phyloP scores from a whole-genome alignment of 2,329 filamentous ascomycete species.

The Hawksworthiomyces lignivorus region DNA sequence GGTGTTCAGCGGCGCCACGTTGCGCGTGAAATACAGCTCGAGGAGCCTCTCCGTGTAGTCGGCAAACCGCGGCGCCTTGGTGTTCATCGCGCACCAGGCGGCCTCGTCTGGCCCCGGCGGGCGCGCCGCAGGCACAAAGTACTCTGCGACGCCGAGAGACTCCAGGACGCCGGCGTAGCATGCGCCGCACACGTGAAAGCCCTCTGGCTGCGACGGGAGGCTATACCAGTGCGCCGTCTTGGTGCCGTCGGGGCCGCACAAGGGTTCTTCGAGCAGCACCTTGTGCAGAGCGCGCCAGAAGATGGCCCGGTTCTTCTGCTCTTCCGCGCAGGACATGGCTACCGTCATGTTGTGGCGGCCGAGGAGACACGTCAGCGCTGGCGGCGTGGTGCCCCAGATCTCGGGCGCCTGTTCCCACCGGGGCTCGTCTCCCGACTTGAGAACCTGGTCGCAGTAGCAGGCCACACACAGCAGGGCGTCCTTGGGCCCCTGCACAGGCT shows the following conservation, averaged over 20 bases:
- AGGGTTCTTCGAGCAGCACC: slow-evolving; percentile 20
- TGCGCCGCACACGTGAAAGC: slow-evolving; percentile 28
- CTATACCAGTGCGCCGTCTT: slow-evolving; percentile 26
- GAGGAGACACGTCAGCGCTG: slow-evolving; percentile 19
- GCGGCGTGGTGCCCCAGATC: not conserved
- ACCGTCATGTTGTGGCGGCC: slow-evolving; percentile 23
- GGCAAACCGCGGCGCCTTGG: slow-evolving; percentile 21
- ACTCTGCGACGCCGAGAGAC: slow-evolving; percentile 21
- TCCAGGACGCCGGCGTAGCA: slow-evolving; percentile 27
- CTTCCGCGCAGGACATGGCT: slow-evolving; percentile 23
- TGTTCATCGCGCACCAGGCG: slow-evolving; percentile 27
- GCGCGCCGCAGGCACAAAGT: slow-evolving; percentile 22
- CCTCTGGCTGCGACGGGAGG: slow-evolving; percentile 21
- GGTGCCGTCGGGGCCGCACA: slow-evolving; percentile 25
- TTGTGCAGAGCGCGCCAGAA: slow-evolving; percentile 27
- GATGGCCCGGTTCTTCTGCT: slow-evolving; percentile 21
- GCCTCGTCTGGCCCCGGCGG: slow-evolving; percentile 11
- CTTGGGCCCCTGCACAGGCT: slow-evolving; percentile 18
- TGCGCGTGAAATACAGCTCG: slow-evolving; percentile 3
- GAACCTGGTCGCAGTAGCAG: slow-evolving; percentile 31
- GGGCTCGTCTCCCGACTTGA: slow-evolving; percentile 17
- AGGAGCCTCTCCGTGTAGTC: not conserved
- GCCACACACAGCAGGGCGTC: slow-evolving; percentile 26
- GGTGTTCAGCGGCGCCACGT: not conserved
- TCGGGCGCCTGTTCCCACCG: slow-evolving; percentile 12